These are phyloP conservation scores for Leccinum uliginosum DNA, from an alignment of 768 basidiomycete genomes.

Conservation along the genomic window DNA sequence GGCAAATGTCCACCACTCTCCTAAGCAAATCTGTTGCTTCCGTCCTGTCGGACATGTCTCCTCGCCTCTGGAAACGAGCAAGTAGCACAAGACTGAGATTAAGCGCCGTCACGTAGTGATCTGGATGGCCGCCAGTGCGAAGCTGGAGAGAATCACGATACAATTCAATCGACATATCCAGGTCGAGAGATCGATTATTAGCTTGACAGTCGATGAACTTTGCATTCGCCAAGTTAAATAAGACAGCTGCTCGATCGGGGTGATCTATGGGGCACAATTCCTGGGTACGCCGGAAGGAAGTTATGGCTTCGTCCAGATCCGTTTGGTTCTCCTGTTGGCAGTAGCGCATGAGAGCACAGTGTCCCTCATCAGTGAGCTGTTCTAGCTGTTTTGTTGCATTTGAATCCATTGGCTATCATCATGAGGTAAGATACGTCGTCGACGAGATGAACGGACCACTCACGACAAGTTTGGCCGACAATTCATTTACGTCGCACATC, in stretches of 20 bases:
- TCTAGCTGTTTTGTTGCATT: background rate
- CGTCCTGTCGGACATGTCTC: background rate
- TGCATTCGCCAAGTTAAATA: background rate
- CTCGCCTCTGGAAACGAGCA: background rate
- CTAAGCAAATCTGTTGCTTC: background rate
- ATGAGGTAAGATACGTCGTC: background rate
- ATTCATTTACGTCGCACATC: background rate
- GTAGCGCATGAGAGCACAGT: background rate
- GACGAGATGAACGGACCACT: background rate
- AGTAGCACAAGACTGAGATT: background rate
- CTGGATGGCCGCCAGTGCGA: background rate
- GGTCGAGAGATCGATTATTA: background rate
- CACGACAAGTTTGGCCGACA: background rate
- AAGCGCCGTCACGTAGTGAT: background rate
- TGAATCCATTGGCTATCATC: background rate
- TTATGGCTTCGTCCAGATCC: background rate
- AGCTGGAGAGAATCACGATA: background rate
- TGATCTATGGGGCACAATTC: background rate
- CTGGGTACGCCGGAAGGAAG: background rate
- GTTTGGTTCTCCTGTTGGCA: background rate
- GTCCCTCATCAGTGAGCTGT: background rate
- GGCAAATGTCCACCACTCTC: background rate
- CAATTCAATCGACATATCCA: background rate
- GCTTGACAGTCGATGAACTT: background rate
- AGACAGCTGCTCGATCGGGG: background rate